A percentile compares a stretch with the other conserved stretches of the same genome.
phyloP scores from a whole-genome alignment of 192 early-diverging fungal genomes.

The Coemansia sp. region DNA sequence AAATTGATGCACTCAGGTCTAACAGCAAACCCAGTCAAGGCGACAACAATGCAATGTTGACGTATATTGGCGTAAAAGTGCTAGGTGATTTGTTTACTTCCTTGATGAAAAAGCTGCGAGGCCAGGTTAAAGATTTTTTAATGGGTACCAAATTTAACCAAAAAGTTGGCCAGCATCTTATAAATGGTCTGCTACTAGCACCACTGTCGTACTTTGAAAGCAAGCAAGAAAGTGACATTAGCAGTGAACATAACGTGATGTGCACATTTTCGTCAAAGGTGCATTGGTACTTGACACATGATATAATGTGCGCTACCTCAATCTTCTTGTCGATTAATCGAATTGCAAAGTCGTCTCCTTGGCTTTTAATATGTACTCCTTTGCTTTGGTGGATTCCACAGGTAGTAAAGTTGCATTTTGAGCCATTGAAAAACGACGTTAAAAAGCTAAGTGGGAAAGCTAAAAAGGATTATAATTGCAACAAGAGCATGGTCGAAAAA shows the following conservation, averaged over 20 bases:
- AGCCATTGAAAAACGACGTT: background rate
- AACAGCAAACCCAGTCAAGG: background rate
- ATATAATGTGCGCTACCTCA: background rate
- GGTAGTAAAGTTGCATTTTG: background rate
- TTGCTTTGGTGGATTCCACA: background rate
- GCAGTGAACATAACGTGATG: background rate
- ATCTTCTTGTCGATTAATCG: background rate
- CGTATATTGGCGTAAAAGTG: background rate
- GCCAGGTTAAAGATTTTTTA: background rate
- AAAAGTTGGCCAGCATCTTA: background rate
- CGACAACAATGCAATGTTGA: background rate
- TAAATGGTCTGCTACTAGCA: background rate
- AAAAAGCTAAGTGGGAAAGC: background rate
- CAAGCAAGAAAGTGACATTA: background rate
- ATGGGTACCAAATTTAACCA: background rate
- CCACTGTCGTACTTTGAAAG: background rate
- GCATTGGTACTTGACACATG: background rate
- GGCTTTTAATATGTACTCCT: background rate
- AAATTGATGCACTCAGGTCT: background rate
- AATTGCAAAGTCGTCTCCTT: background rate
- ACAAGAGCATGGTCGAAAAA: background rate
- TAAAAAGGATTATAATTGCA: background rate
- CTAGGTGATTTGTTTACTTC: background rate
- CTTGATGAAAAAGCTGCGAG: background rate
- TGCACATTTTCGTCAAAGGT: background rate